phyloP scores from a whole-genome alignment of 306 rosid genomes.

The Cicer cuneatum region DNA sequence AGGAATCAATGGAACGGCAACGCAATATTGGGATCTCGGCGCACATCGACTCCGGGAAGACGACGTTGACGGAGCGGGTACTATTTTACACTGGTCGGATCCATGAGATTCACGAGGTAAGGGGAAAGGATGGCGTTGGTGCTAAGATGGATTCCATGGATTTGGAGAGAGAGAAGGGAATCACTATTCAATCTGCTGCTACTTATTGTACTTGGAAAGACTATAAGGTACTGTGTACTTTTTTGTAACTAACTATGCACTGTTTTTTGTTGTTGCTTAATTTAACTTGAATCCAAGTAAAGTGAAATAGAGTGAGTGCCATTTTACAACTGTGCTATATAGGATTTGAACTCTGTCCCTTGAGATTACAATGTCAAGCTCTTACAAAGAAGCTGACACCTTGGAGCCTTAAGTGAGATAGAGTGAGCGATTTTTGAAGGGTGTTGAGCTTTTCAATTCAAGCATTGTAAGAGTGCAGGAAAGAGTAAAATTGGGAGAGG shows the following conservation, averaged over 20 bases:
- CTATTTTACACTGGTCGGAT: conserved; percentile 87
- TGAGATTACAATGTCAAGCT: no score
- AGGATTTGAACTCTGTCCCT: no score
- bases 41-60: conserved; percentile 97
- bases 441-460: background rate
- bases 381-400: no score
- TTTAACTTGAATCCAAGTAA: conserved; percentile 5
- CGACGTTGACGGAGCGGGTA: conserved; percentile 91
- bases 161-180: conserved; percentile 94
- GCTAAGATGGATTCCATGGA: conserved; percentile 99
- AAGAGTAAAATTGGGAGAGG: background rate
- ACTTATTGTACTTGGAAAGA: conserved; percentile 94
- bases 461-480: background rate
- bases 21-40: conserved; percentile 99
- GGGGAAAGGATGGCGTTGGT: conserved; percentile 95
- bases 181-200: conserved; percentile 94
- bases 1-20: conserved; percentile 74
- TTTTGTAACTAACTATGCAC: background rate
- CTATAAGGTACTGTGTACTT: conserved; percentile 36
- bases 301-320: background rate
- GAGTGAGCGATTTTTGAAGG: background rate
- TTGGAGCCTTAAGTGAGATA: no score
- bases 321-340: no score
- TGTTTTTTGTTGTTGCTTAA: background rate
- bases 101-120: conserved; percentile 95